Conservation (phyloP, 139 green algal genomes). For the Chlamydomonas incerta region DNA sequence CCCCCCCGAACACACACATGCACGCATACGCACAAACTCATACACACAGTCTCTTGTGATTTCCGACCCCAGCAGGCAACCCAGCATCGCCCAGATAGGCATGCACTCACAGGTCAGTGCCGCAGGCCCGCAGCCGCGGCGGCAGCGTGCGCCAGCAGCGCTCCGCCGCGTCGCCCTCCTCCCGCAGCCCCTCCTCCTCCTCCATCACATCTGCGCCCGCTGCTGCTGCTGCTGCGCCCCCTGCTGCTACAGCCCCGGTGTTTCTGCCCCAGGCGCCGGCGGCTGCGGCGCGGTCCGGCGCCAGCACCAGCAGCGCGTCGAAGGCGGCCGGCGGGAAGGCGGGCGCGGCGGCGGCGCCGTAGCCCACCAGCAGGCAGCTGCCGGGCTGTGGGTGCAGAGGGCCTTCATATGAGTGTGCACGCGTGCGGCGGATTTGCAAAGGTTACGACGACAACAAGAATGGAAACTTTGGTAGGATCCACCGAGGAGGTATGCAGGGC, state of each 20-base stretch:
- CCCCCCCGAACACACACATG: too few relatives aligned
- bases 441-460: too few relatives aligned
- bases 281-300: neutral
- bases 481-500: too few relatives aligned
- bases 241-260: neutral
- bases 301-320: neutral
- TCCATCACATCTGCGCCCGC: neutral
- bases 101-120: neutral
- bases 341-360: neutral
- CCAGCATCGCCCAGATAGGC: too few relatives aligned
- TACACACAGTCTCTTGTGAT: too few relatives aligned
- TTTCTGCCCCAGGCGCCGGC: neutral
- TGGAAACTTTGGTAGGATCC: too few relatives aligned
- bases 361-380: constrained; percentile 12
- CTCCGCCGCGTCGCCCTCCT: neutral
- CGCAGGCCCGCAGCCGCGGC: neutral
- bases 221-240: neutral
- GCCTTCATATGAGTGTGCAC: too few relatives aligned
- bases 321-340: neutral
- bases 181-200: neutral
- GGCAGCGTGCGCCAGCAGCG: neutral
- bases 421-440: too few relatives aligned
- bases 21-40: too few relatives aligned
- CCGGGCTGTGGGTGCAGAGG: constrained; percentile 16
- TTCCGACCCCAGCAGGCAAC: too few relatives aligned